Percentiles rank a stretch among this genome's conserved stretches.
Evolutionary conservation across 75 land plant species (phyloP).

Genomic region (Picea sitchensis): DNA sequence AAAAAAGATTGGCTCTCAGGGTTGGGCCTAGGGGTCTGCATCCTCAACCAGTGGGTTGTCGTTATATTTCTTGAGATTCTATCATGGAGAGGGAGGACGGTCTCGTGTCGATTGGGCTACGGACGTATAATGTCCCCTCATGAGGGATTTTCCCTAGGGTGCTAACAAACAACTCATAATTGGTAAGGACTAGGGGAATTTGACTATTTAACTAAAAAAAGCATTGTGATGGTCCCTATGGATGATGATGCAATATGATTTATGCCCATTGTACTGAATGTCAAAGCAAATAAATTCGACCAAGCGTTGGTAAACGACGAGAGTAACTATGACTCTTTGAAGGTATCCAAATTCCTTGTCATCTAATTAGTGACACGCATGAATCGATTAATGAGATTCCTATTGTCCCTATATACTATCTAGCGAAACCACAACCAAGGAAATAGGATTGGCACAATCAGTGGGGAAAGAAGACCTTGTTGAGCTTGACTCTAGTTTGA

Average conservation of each 20-base stretch:
- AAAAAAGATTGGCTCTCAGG: constrained; percentile 26
- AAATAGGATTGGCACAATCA: constrained; percentile 32
- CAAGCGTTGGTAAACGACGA: constrained; percentile 23
- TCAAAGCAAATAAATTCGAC: constrained; percentile 15
- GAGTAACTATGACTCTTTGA: constrained; percentile 17
- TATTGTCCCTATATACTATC: constrained; percentile 42
- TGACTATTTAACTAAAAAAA: neutral
- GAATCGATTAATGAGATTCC: constrained; percentile 44
- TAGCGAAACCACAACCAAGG: constrained; percentile 39
- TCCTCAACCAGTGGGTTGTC: constrained; percentile 6
- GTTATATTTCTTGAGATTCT: constrained; percentile 15
- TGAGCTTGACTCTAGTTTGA: constrained; percentile 21
- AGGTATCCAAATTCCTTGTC: constrained; percentile 12
- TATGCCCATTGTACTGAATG: constrained; percentile 37
- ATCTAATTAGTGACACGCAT: constrained; percentile 39
- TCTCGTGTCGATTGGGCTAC: neutral
- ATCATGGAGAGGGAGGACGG: neutral
- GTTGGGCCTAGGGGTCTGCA: constrained; percentile 23
- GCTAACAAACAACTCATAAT: neutral
- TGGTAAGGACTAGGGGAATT: neutral
- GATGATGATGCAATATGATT: constrained; percentile 45
- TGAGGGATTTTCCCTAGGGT: neutral
- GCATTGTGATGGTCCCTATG: neutral
- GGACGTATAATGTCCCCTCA: neutral
- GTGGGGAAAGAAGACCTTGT: constrained; percentile 34